phyloP scores from a whole-genome alignment of 1,139 yeast species.

The Kodamaea suecica region DNA sequence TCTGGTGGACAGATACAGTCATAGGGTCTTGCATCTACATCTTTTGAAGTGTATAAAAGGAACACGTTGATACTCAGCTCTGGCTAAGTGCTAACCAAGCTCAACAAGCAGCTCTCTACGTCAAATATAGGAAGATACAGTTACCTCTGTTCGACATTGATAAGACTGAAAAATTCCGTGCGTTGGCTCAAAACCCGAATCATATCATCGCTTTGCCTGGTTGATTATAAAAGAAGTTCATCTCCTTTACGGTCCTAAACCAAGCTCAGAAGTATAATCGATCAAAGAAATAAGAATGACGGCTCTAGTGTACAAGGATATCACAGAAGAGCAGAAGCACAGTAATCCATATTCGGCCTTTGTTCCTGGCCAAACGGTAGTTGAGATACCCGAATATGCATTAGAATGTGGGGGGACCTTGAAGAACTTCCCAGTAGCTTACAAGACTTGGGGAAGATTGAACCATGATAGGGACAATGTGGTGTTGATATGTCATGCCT shows the following conservation, averaged over 20 bases:
- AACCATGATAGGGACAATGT: constrained; percentile 65
- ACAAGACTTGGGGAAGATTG: constrained; percentile 88
- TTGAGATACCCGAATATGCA: constrained; percentile 69
- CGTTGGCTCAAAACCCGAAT: too few relatives aligned
- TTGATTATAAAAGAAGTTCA: too few relatives aligned
- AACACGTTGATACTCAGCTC: too few relatives aligned
- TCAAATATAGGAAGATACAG: too few relatives aligned
- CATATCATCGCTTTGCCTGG: too few relatives aligned
- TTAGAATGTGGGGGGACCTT: constrained; percentile 83
- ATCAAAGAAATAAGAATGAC: constrained; percentile 11
- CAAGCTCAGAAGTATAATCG: too few relatives aligned
- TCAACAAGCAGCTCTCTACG: too few relatives aligned
- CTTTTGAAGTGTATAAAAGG: background rate
- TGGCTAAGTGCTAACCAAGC: too few relatives aligned
- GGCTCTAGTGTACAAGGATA: constrained; percentile 28
- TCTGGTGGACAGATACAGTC: too few relatives aligned
- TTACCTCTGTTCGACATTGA: too few relatives aligned
- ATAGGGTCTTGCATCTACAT: background rate
- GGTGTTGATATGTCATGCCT: constrained; percentile 87
- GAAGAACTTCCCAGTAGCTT: constrained; percentile 81
- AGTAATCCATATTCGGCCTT: constrained; percentile 67
- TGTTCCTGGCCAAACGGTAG: constrained; percentile 78
- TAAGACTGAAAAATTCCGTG: too few relatives aligned
- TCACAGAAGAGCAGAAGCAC: constrained; percentile 45
- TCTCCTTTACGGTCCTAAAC: too few relatives aligned